Base-by-base conservation (phyloP, 2,329 filamentous ascomycete species). In the Laburnicola sp. region DNA sequence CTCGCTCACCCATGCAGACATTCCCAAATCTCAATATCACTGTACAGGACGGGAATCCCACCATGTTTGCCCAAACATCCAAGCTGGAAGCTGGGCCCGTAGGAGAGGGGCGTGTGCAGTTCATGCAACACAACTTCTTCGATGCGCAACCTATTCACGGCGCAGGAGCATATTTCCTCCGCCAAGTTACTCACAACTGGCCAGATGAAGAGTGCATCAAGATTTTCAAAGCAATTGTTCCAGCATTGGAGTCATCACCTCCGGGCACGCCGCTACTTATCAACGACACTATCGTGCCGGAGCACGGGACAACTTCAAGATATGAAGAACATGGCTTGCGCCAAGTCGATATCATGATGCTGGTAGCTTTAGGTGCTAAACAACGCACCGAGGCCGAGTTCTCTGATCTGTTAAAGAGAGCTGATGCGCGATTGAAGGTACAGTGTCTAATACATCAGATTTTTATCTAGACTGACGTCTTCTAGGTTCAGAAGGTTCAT, bases 101-200 rank as follows among this genome's bases (percentile, higher is more conserved):
- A 16, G 16, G 16, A 16, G 16, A 16, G 16, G 54, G 22, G 5
- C 26, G 22, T 38, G 40, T 64, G 2, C 48, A 44, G 6, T 63
- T 64, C 36, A 56, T 59, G 57, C 45, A 54, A n/a, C 56, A 64
- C 30, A 53, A 61, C 30, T 66, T 63, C 51, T 66, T 62, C 53
- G 41, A 48, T 5, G 35, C 48, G 27, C 61, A 65, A 38, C 63
- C 61, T 10, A 46, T 60, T 3, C 42, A 51, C 21, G 50, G 53
- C 4, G 71, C 71, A 6, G 64, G 61, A 36, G 63, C 64, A 2
- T 78, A 74, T 52, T 57, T 76, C 6, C 58, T 77, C n/a, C 69
- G 74, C 11, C 69, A 68, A 48, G 64, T 75, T n/a, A 58, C 74
- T 8, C 75, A 77, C 52, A 75, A 78, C 48, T 75, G 69, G 70